Evolutionary conservation across 2,329 filamentous ascomycete genomes (phyloP).

Genomic region (Sporothrix euskadiensis): DNA sequence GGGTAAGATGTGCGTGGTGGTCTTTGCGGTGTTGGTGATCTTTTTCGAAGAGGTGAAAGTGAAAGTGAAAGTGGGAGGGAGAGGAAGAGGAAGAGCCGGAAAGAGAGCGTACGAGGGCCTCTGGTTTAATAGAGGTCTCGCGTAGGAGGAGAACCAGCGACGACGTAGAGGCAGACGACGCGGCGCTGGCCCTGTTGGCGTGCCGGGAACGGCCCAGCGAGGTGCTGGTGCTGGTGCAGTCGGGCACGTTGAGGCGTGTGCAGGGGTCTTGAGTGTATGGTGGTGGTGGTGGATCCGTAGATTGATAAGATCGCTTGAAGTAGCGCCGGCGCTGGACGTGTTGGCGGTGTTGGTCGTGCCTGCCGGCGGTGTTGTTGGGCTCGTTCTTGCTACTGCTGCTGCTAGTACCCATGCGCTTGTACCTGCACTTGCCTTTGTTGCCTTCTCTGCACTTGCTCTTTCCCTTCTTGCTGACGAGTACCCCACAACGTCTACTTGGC

Average conservation of each 20-base stretch:
- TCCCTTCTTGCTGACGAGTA: background rate
- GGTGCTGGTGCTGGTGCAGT: background rate
- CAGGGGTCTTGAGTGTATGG: background rate
- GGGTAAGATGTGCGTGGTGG: background rate
- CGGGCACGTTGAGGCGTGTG: background rate
- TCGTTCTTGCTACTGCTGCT: background rate
- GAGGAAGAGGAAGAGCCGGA: background rate
- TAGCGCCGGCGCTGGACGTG: background rate
- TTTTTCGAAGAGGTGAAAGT: background rate
- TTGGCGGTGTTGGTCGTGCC: background rate
- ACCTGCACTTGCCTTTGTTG: background rate
- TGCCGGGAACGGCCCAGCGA: conserved; percentile 16
- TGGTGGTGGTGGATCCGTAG: conserved; percentile 7
- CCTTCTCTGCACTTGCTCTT: background rate
- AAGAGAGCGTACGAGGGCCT: background rate
- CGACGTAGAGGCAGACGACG: background rate
- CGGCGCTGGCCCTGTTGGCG: conserved; percentile 1
- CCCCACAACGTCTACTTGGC: background rate
- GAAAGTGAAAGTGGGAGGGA: background rate
- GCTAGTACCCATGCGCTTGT: background rate
- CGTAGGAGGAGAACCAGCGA: background rate
- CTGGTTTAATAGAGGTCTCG: conserved; percentile 8
- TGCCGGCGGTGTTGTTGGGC: conserved; percentile 8
- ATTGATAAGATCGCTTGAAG: conserved; percentile 26
- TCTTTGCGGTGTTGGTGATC: background rate